Percentiles rank a stretch among this genome's conserved stretches.
Evolutionary conservation across 2,329 filamentous ascomycete genomes (phyloP).

Genomic region (Apiospora koreana): DNA sequence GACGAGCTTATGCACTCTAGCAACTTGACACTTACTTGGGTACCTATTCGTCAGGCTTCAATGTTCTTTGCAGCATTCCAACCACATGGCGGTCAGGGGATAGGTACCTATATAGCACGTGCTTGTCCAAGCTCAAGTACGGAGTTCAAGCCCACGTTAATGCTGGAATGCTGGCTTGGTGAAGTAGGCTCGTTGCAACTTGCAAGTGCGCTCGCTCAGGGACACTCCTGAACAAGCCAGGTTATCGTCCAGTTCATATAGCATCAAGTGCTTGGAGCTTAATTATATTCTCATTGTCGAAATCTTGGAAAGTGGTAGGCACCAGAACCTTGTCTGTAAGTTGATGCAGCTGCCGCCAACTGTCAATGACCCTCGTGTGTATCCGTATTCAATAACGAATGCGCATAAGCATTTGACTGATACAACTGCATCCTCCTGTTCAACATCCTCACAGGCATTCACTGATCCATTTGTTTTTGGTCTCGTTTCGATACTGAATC

Average conservation of each 20-base stretch:
- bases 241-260: neutral
- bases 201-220: neutral
- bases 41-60: neutral
- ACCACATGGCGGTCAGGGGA: slow-evolving; percentile 4
- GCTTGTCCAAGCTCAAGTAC: neutral
- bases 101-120: neutral
- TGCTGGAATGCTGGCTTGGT: neutral
- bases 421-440: neutral
- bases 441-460: neutral
- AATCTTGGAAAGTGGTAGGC: no score
- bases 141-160: neutral
- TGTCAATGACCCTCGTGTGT: neutral
- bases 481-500: no score
- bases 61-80: neutral
- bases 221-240: neutral
- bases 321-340: no score
- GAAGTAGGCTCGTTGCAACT: neutral
- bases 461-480: neutral
- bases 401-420: neutral
- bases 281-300: neutral
- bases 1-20: neutral
- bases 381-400: neutral
- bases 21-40: neutral
- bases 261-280: neutral
- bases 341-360: neutral